phyloP scores from a whole-genome alignment of 2,329 filamentous ascomycete genomes.

The Colletotrichum liriopes region DNA sequence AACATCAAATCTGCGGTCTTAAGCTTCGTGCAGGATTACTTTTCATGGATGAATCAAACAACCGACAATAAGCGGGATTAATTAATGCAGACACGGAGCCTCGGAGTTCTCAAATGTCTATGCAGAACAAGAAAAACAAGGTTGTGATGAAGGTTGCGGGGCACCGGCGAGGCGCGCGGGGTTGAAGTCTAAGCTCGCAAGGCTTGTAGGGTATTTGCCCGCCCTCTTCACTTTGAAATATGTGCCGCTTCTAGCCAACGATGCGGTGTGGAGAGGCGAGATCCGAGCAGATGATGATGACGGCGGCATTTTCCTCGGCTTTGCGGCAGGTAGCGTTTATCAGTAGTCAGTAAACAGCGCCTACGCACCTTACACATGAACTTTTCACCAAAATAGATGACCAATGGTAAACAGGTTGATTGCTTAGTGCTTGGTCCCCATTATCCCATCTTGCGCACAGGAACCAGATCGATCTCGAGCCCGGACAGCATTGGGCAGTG shows the following conservation, averaged over 20 bases:
- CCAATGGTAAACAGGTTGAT: not conserved
- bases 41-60: conserved; percentile 17
- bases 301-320: conserved; percentile 2
- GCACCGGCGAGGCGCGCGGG: conserved; percentile 34
- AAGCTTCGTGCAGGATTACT: conserved; percentile 12
- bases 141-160: conserved; percentile 40
- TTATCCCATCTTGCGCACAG: conserved; percentile 11
- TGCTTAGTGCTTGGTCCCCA: not conserved
- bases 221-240: conserved; percentile 1
- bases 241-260: conserved; percentile 13
- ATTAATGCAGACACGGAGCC: not conserved
- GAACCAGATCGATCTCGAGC: conserved; percentile 6
- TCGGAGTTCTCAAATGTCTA: not conserved
- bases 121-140: conserved; percentile 6
- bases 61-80: conserved; percentile 21
- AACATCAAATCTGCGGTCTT: not conserved
- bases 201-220: conserved; percentile 3
- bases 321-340: not conserved
- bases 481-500: not conserved
- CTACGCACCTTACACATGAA: not conserved
- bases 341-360: not conserved
- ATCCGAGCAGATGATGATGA: conserved; percentile 24
- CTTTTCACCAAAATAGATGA: not conserved
- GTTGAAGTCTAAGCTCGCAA: conserved; percentile 35
- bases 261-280: not conserved